Evolutionary conservation across 306 rosid genomes (phyloP), one percentile per base, ranked within the genome.

Genomic region (Crataegus laevigata): DNA sequence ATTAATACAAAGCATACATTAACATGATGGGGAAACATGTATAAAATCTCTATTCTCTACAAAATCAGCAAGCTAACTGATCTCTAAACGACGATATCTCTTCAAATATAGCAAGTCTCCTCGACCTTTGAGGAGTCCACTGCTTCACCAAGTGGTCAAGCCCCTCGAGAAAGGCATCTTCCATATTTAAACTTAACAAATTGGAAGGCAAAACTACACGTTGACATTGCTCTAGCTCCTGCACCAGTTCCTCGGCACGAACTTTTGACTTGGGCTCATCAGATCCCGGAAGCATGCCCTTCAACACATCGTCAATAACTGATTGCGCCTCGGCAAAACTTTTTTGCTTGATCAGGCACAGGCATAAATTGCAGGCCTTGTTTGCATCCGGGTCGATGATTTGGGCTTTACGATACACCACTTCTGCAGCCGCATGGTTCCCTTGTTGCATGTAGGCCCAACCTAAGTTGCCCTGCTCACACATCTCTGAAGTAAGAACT

Each of bases 381-480:
- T 91, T 94, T 17, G 96, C 84, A 11, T 94, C 97, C 5, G 93
- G 89, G 43, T 91, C 96, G 40, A 94, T 84, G 82, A 82, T 78
- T 69, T 94, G 98, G 3, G 97, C 98, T 60, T 94, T 94, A 3
- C 77, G 80, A 66, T 90, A 87, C 8, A 91, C 96, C 1, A 75
- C 96, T 77, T 94, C 97, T 2, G 96, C 96, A 69, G 87, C 83
- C 81, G 80, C 50, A 67, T 87, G 85, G 81, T 89, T 88, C 45
- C 63, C 74, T 71, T 90, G 88, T 54, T 91, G 97, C 98, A 94
- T 94, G 77, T 91, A 94, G 3, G 98, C 97, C 98, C 98, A 94
- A 6, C 98, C 98, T 78, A 94, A 81, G 82, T 94, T 94, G 30
- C 97, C 98, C 96, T 94, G 85, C 69, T 14, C 30, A 75, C 43